Evolutionary conservation across 352 stramenopile species (phyloP).

Genomic region (Pythium plurisporium): DNA sequence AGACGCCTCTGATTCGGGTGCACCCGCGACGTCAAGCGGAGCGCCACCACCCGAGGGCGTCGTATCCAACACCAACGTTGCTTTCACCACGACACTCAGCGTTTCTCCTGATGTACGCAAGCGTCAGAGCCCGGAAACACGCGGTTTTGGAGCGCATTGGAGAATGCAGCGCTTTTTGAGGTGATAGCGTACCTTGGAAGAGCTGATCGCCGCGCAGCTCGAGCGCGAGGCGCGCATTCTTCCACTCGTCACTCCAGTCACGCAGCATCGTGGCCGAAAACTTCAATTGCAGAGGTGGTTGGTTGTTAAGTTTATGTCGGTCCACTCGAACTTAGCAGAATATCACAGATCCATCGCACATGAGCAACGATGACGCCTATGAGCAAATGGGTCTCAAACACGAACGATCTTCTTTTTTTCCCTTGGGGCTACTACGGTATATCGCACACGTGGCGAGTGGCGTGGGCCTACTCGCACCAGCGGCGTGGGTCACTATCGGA

Average conservation of each 20-base stretch:
- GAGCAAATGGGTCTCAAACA: not conserved
- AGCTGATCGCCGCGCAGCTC: slow-evolving; percentile 48
- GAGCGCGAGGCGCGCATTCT: slow-evolving; percentile 43
- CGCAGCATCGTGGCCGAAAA: slow-evolving; percentile 29
- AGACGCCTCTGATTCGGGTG: not conserved
- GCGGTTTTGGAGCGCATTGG: not conserved
- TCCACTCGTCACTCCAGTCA: slow-evolving; percentile 68
- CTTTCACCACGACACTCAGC: slow-evolving; percentile 7
- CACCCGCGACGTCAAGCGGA: not conserved
- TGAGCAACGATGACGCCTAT: too few relatives aligned
- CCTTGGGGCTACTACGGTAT: slow-evolving; percentile 15
- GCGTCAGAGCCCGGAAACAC: not conserved
- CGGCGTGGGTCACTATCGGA: slow-evolving; percentile 14
- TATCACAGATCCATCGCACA: too few relatives aligned
- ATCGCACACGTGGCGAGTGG: not conserved
- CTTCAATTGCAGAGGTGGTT: too few relatives aligned
- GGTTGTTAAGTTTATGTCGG: too few relatives aligned
- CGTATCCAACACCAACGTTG: slow-evolving; percentile 10
- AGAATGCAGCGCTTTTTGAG: not conserved
- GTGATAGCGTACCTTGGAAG: slow-evolving; percentile 45
- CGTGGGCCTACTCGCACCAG: not conserved
- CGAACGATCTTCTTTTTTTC: slow-evolving; percentile 3
- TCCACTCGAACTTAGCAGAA: too few relatives aligned
- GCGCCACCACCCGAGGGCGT: not conserved
- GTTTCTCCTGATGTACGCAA: slow-evolving; percentile 10